Conservation (phyloP, 179 eudicot species). For the Spinacia oleracea region DNA sequence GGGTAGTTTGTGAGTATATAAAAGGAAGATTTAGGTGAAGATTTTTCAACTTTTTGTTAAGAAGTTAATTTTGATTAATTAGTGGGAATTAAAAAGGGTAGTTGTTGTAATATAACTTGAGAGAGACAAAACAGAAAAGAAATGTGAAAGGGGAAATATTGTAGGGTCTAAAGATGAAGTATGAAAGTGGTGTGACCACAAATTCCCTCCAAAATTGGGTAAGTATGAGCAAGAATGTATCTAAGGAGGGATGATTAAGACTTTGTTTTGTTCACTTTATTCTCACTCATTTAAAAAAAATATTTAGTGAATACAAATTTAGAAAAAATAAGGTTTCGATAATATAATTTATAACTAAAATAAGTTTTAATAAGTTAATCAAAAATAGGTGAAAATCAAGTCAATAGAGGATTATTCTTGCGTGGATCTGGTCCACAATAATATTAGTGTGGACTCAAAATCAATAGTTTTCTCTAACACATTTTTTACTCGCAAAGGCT, state of each 20-base stretch:
- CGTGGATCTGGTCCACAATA: no score
- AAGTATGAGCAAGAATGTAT: conserved; percentile 7
- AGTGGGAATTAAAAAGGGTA: conserved; percentile 20
- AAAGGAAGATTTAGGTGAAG: conserved; percentile 8
- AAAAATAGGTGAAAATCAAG: no score
- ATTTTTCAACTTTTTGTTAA: conserved; percentile 6
- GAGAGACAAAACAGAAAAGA: conserved; percentile 39
- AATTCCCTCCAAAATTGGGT: conserved; percentile 18
- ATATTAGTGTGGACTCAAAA: no score
- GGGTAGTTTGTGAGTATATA: conserved; percentile 29
- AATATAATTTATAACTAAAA: no score
- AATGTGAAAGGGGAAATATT: conserved; percentile 6
- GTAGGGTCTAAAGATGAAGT: conserved; percentile 17
- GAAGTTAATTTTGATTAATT: background rate
- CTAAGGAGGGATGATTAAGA: no score
- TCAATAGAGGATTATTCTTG: no score
- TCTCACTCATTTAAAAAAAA: no score
- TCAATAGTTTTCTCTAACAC: no score
- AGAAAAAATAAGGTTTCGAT: conserved; percentile 16
- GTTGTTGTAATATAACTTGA: conserved; percentile 40
- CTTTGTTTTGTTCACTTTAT: no score
- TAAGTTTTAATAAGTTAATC: no score
- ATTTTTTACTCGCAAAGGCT: no score
- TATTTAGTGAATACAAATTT: no score
- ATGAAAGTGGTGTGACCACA: conserved; percentile 22